Evolutionary conservation across 352 stramenopile species (phyloP).

Genomic region (Phytophthora pisi): DNA sequence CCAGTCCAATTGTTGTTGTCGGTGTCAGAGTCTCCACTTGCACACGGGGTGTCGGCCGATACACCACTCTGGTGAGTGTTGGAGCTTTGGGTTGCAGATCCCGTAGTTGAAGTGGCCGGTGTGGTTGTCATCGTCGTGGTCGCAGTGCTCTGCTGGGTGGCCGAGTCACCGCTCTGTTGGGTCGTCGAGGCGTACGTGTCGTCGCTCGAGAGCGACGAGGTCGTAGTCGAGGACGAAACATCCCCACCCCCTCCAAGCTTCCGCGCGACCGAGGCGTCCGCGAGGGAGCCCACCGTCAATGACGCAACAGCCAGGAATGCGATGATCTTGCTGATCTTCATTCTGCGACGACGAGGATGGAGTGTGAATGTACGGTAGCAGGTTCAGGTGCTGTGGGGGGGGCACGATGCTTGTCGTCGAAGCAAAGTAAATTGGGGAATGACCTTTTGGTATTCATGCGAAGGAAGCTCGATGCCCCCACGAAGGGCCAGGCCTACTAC

Average conservation of each 20-base stretch:
- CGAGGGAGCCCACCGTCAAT: slow-evolving; percentile 20
- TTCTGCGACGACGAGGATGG: slow-evolving; percentile 10
- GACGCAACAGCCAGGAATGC: slow-evolving; percentile 27
- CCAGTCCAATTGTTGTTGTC: slow-evolving; percentile 23
- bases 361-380: slow-evolving; percentile 17
- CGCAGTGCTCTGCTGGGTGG: slow-evolving; percentile 18
- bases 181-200: slow-evolving; percentile 27
- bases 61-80: slow-evolving; percentile 1
- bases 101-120: slow-evolving; percentile 7
- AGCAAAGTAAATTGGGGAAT: slow-evolving; percentile 38
- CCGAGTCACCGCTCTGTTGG: slow-evolving; percentile 6
- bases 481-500: not conserved
- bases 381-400: slow-evolving; percentile 15
- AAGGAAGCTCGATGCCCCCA: not conserved
- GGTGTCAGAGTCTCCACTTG: slow-evolving; percentile 12
- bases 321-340: slow-evolving; percentile 37
- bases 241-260: slow-evolving; percentile 26
- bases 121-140: slow-evolving; percentile 6
- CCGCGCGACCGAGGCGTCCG: slow-evolving; percentile 22
- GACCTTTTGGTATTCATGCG: not conserved
- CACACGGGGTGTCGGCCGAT: slow-evolving; percentile 17
- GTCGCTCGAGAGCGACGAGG: slow-evolving; percentile 15
- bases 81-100: slow-evolving; percentile 4
- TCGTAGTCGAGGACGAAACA: slow-evolving; percentile 21
- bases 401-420: slow-evolving; percentile 26